A percentile compares a stretch with the other conserved stretches of the same genome.
Evolutionary conservation across 2,329 filamentous ascomycete species (phyloP).

Genomic region (Sporothrix schenckii): DNA sequence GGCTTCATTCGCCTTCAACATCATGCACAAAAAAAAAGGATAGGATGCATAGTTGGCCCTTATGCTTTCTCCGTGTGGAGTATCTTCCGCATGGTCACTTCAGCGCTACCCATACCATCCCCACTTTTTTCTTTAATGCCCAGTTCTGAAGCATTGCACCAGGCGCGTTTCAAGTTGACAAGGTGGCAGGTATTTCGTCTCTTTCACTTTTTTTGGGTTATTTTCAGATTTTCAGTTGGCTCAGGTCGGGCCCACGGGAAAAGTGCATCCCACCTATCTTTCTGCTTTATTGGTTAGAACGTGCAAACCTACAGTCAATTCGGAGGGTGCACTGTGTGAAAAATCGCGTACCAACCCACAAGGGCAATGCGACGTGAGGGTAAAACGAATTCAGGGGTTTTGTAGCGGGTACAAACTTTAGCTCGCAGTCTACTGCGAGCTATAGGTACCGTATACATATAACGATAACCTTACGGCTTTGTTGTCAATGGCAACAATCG

Average conservation of each 20-base stretch:
- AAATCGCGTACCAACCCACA: not conserved
- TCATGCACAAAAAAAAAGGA: constrained; percentile 10
- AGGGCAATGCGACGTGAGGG: constrained; percentile 7
- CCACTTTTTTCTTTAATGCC: not conserved
- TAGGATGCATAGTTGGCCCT: not conserved
- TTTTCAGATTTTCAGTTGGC: not conserved
- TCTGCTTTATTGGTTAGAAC: not conserved
- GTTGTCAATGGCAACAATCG: too few species aligned
- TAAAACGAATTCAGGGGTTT: not conserved
- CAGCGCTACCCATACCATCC: not conserved
- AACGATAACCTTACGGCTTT: not conserved
- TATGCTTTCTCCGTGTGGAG: not conserved
- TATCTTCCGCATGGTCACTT: not conserved
- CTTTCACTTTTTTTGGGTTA: not conserved
- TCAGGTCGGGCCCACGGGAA: too few species aligned
- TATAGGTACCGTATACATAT: not conserved
- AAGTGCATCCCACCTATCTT: not conserved
- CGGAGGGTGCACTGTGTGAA: not conserved
- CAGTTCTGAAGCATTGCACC: constrained; percentile 54
- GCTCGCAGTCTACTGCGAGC: not conserved
- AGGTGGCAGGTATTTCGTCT: constrained; percentile 35
- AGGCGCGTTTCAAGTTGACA: constrained; percentile 55
- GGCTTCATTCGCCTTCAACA: constrained; percentile 1
- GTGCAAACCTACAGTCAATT: constrained; percentile 7
- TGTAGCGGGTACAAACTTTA: not conserved